Conservation (phyloP, 371 early-diverging fungal genomes). For the Synchytrium microbalum region DNA sequence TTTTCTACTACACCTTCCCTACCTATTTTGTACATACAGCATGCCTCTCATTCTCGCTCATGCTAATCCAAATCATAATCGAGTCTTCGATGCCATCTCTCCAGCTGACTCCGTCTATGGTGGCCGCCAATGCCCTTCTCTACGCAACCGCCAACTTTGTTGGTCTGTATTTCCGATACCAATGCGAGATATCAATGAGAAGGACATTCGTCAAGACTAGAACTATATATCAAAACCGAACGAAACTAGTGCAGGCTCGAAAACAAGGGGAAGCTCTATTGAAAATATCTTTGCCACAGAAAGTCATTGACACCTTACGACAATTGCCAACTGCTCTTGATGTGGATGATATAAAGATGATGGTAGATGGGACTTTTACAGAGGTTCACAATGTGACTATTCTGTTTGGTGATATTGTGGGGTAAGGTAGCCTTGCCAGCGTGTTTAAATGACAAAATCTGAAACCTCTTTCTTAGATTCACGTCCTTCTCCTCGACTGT, state of each 20-base stretch:
- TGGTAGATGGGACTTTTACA: conserved; percentile 17
- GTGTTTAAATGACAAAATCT: background rate
- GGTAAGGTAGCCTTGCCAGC: conserved; percentile 8
- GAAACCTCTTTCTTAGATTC: conserved; percentile 7
- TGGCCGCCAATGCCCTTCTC: conserved; percentile 11
- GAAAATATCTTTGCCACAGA: conserved; percentile 21
- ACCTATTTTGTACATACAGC: no score
- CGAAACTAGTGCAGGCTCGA: conserved; percentile 14
- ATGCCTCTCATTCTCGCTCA: no score
- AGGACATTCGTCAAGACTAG: conserved; percentile 19
- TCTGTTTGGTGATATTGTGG: conserved; percentile 25
- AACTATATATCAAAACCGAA: conserved; percentile 14
- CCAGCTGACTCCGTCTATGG: no score
- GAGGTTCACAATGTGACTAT: conserved; percentile 22
- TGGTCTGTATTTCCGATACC: conserved; percentile 17
- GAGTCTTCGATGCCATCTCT: no score
- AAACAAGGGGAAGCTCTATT: conserved; percentile 19
- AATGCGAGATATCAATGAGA: conserved; percentile 16
- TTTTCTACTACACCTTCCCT: no score
- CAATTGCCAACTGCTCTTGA: background rate
- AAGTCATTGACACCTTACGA: conserved; percentile 18
- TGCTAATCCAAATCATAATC: no score
- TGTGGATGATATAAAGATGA: conserved; percentile 8
- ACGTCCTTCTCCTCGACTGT: conserved; percentile 19
- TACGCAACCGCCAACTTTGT: conserved; percentile 12